A percentile compares a stretch with the other conserved stretches of the same genome.
These are phyloP conservation scores for Zasmidium angulare DNA, from an alignment of 2,329 filamentous ascomycete species.

Conservation along the genomic window DNA sequence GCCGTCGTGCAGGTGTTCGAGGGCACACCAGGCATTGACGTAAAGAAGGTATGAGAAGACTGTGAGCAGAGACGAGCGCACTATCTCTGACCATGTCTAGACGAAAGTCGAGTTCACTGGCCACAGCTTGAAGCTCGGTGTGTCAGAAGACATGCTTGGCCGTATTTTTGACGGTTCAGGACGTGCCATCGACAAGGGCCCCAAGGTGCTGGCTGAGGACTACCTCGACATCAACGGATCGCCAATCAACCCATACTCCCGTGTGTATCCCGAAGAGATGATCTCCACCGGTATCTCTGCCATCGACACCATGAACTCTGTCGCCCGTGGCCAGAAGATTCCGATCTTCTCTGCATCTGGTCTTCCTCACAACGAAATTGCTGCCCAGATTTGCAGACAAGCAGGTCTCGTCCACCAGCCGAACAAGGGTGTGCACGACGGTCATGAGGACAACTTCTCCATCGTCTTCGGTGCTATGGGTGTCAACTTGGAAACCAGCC, in stretches of 20 bases:
- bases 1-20: slow-evolving; percentile 99
- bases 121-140: slow-evolving; percentile 95
- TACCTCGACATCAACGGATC: slow-evolving; percentile 98
- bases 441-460: slow-evolving; percentile 98
- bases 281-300: slow-evolving; percentile 99
- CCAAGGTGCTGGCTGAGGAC: slow-evolving; percentile 95
- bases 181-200: slow-evolving; percentile 97
- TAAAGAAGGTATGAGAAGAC: slow-evolving; percentile 70
- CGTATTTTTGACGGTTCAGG: slow-evolving; percentile 98
- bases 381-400: slow-evolving; percentile 97
- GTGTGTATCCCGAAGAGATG: slow-evolving; percentile 99
- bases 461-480: slow-evolving; percentile 99
- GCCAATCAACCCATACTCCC: slow-evolving; percentile 97
- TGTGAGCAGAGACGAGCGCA: slow-evolving; percentile 2
- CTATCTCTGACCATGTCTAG: slow-evolving; percentile 46
- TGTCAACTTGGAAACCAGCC: slow-evolving; percentile 98
- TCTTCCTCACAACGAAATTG: slow-evolving; percentile 99
- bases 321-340: slow-evolving; percentile 98
- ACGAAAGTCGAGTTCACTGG: slow-evolving; percentile 97
- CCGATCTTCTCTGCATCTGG: slow-evolving; percentile 98
- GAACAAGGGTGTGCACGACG: slow-evolving; percentile 86
- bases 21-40: slow-evolving; percentile 94
- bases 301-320: slow-evolving; percentile 91
- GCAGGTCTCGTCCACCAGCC: slow-evolving; percentile 88
- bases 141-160: slow-evolving; percentile 98